A percentile compares a stretch with the other conserved stretches of the same genome.
Evolutionary conservation across 352 stramenopile species (phyloP).

Genomic region (Plasmopara halstedii): DNA sequence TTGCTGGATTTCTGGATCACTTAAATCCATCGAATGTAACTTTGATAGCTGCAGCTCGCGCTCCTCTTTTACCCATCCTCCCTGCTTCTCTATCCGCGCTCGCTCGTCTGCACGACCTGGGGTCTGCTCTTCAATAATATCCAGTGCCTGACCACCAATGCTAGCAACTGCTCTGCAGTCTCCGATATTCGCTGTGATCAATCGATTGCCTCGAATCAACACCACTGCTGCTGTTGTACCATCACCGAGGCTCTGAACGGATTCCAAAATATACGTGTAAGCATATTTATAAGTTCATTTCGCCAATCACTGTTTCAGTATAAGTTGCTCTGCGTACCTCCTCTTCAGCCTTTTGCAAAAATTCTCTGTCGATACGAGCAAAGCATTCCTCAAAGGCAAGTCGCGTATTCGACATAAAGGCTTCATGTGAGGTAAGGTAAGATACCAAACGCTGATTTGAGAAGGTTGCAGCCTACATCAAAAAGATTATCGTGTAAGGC

Average conservation of each 20-base stretch:
- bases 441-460: conserved; percentile 57
- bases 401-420: conserved; percentile 49
- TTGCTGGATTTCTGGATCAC: conserved; percentile 78
- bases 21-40: conserved; percentile 84
- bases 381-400: conserved; percentile 72
- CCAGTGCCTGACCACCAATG: conserved; percentile 64
- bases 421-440: conserved; percentile 66
- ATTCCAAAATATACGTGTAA: background rate
- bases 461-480: conserved; percentile 57
- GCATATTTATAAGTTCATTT: background rate
- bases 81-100: conserved; percentile 55
- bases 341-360: conserved; percentile 47
- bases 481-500: background rate
- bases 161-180: conserved; percentile 82
- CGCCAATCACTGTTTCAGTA: background rate
- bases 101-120: conserved; percentile 69
- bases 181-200: conserved; percentile 84
- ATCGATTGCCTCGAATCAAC: conserved; percentile 69
- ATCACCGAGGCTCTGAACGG: conserved; percentile 45
- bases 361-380: conserved; percentile 67
- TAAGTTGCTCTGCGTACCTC: conserved; percentile 28
- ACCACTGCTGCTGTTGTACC: conserved; percentile 76
- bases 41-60: conserved; percentile 83
- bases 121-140: conserved; percentile 86
- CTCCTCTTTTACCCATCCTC: conserved; percentile 79